A percentile compares a stretch with the other conserved stretches of the same genome.
Evolutionary conservation across 306 rosid genomes (phyloP).

Genomic region (Medicago arabica): DNA sequence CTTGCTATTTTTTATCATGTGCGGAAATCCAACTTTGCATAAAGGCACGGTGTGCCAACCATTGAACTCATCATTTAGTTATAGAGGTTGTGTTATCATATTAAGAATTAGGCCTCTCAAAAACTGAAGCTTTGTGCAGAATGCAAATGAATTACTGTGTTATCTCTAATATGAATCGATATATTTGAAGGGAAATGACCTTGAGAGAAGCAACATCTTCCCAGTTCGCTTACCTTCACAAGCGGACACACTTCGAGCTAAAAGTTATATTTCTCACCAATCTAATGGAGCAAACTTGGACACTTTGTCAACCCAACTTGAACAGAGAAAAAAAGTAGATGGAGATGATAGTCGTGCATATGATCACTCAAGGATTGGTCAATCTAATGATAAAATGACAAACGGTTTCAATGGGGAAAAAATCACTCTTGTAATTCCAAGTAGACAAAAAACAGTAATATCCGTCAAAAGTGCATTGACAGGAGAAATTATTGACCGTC

Average conservation of each 20-base stretch:
- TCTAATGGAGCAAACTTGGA: constrained; percentile 51
- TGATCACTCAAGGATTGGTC: constrained; percentile 55
- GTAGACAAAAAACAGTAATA: constrained; percentile 39
- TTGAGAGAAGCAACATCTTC: constrained; percentile 53
- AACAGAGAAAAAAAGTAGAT: constrained; percentile 61
- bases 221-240: constrained; percentile 52
- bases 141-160: constrained; percentile 2
- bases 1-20: not conserved
- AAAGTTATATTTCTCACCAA: constrained; percentile 48
- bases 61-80: not conserved
- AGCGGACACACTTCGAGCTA: constrained; percentile 49
- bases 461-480: constrained; percentile 44
- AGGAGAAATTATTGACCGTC: constrained; percentile 51
- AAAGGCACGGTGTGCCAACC: not conserved
- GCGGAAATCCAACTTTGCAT: not conserved
- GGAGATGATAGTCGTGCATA: constrained; percentile 80
- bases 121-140: constrained; percentile 5
- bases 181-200: constrained; percentile 63
- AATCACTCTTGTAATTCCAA: constrained; percentile 46
- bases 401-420: constrained; percentile 45
- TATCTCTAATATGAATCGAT: constrained; percentile 25
- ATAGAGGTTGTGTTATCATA: not conserved
- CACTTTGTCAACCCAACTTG: constrained; percentile 42
- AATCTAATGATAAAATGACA: constrained; percentile 41
- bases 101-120: not conserved